Percentiles rank a stretch among this genome's conserved stretches.
These are phyloP conservation scores for Phialophora macrospora DNA, from an alignment of 2,329 filamentous ascomycete genomes.

Conservation along the genomic window DNA sequence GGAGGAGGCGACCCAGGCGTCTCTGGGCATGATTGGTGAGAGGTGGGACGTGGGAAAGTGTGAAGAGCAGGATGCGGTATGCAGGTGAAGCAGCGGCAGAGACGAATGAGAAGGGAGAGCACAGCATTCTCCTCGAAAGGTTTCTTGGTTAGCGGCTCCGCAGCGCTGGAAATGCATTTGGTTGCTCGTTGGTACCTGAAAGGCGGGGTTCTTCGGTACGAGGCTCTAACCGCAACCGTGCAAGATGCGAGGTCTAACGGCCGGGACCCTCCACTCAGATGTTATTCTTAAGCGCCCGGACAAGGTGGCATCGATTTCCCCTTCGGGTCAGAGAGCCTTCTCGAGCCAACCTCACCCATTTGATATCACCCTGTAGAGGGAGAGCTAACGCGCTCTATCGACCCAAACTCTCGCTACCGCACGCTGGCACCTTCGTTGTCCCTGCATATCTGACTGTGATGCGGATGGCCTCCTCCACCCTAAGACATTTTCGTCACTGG, in stretches of 20 bases:
- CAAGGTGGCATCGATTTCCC: slow-evolving; percentile 3
- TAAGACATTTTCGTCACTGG: background rate
- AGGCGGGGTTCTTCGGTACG: slow-evolving; percentile 1
- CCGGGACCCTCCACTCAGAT: slow-evolving; percentile 23
- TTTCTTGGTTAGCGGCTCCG: slow-evolving; percentile 1
- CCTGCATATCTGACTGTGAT: background rate
- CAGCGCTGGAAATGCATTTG: background rate
- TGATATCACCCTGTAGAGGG: slow-evolving; percentile 16
- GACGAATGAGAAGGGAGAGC: slow-evolving; percentile 29
- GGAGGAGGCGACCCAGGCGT: slow-evolving; percentile 17
- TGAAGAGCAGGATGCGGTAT: slow-evolving; percentile 26
- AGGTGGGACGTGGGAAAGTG: slow-evolving; percentile 9
- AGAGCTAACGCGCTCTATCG: slow-evolving; percentile 1
- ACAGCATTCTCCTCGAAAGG: background rate
- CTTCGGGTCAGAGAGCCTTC: background rate
- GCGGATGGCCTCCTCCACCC: background rate
- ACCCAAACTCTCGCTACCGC: slow-evolving; percentile 4
- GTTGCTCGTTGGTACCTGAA: slow-evolving; percentile 17
- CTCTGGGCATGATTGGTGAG: slow-evolving; percentile 31
- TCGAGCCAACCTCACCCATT: slow-evolving; percentile 10
- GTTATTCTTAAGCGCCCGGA: slow-evolving; percentile 28
- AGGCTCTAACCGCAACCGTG: slow-evolving; percentile 24
- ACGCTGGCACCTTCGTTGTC: background rate
- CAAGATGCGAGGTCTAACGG: slow-evolving; percentile 3
- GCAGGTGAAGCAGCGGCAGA: slow-evolving; percentile 32